Percentiles rank a stretch among this genome's conserved stretches.
Conservation (phyloP, 495 filamentous ascomycete genomes). For the Chaetomidium leptoderma region DNA sequence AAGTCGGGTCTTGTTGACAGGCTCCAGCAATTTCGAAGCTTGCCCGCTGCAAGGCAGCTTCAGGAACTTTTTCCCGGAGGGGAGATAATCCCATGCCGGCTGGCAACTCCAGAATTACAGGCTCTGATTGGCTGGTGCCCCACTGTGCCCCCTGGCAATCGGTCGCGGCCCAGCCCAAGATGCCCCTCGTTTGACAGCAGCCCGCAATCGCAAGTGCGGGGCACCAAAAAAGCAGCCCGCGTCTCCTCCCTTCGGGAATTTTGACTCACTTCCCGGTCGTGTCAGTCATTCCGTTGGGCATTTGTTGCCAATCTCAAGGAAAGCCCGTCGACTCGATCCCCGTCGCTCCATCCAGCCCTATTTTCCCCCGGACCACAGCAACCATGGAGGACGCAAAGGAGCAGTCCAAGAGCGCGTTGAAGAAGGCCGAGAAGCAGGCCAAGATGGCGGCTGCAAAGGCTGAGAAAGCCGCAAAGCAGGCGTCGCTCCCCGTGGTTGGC, state of each 20-base stretch:
- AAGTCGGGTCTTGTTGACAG: slow-evolving; percentile 24
- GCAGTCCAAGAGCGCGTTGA: slow-evolving; percentile 64
- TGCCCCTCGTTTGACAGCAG: slow-evolving; percentile 26
- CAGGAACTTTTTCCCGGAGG: slow-evolving; percentile 35
- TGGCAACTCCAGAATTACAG: neutral
- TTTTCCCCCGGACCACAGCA: slow-evolving; percentile 12
- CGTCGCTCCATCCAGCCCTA: neutral
- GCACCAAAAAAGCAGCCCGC: slow-evolving; percentile 25
- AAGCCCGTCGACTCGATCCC: neutral
- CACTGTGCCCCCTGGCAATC: slow-evolving; percentile 2
- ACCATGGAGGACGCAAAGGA: slow-evolving; percentile 46
- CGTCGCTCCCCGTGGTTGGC: slow-evolving; percentile 42
- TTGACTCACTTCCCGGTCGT: slow-evolving; percentile 13
- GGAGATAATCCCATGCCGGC: slow-evolving; percentile 31
- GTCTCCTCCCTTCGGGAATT: slow-evolving; percentile 8
- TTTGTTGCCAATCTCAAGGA: slow-evolving; percentile 1
- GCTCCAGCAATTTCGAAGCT: slow-evolving; percentile 33
- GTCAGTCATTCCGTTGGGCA: slow-evolving; percentile 6
- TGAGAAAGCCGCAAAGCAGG: slow-evolving; percentile 59
- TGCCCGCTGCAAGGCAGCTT: slow-evolving; percentile 22
- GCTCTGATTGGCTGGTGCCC: slow-evolving; percentile 10
- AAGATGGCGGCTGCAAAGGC: slow-evolving; percentile 64
- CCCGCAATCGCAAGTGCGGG: slow-evolving; percentile 21
- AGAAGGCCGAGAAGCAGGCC: slow-evolving; percentile 65
- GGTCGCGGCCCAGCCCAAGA: slow-evolving; percentile 18